Percentiles rank a stretch among this genome's conserved stretches.
Evolutionary conservation across 2,329 filamentous ascomycete species (phyloP).

Genomic region (Stylonectria norvegica): DNA sequence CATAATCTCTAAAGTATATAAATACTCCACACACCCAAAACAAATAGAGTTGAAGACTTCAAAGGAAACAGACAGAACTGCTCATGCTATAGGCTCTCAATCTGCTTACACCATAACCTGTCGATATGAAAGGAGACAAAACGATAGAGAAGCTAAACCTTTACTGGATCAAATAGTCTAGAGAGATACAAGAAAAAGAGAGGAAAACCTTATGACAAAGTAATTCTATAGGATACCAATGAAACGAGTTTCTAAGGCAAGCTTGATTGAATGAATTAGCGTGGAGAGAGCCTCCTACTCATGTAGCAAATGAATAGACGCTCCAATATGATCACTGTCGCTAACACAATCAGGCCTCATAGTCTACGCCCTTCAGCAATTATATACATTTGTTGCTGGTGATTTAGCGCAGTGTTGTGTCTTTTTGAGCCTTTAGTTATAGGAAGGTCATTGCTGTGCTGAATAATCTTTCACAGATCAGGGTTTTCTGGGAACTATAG

Average conservation of each 20-base stretch:
- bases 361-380: background rate
- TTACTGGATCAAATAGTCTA: background rate
- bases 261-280: background rate
- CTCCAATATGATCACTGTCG: background rate
- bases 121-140: background rate
- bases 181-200: background rate
- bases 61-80: background rate
- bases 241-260: background rate
- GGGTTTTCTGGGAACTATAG: background rate
- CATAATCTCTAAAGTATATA: background rate
- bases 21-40: background rate
- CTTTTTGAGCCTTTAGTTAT: background rate
- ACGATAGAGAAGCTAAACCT: background rate
- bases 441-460: background rate
- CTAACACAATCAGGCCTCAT: background rate
- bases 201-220: background rate
- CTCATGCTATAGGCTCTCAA: background rate
- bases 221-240: background rate
- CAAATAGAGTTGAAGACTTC: background rate
- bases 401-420: background rate
- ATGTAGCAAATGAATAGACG: background rate
- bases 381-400: background rate
- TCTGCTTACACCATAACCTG: background rate
- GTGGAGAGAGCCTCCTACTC: background rate
- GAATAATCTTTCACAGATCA: background rate